A percentile compares a stretch with the other conserved stretches of the same genome.
These are phyloP conservation scores for Russula virescens DNA, from an alignment of 768 basidiomycete species.

Conservation along the genomic window DNA sequence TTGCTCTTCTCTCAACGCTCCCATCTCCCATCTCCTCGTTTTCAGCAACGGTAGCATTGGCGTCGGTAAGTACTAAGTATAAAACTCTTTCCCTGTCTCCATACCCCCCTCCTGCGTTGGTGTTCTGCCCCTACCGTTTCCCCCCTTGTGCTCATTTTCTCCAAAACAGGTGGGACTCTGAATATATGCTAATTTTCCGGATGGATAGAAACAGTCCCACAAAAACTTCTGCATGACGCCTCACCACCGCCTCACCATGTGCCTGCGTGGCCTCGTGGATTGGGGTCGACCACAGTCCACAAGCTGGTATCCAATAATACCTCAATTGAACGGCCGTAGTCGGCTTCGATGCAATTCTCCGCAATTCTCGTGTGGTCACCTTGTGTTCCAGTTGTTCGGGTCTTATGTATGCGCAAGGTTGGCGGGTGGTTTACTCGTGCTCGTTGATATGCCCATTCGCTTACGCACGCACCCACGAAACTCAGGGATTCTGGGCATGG, in stretches of 20 bases:
- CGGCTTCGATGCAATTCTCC: background rate
- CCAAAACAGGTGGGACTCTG: background rate
- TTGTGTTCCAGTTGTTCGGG: background rate
- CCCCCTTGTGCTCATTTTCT: background rate
- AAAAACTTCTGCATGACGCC: background rate
- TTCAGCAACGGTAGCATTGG: background rate
- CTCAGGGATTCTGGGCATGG: background rate
- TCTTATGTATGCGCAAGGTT: background rate
- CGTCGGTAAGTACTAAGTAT: background rate
- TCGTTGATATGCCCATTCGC: background rate
- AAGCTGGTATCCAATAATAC: background rate
- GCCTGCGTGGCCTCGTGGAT: constrained; percentile 13
- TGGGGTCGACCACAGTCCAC: background rate
- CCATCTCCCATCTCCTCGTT: background rate
- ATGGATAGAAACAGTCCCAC: background rate
- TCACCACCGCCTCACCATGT: constrained; percentile 4
- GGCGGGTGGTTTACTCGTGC: background rate
- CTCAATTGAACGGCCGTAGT: background rate
- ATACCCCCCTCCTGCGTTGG: background rate
- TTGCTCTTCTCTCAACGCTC: background rate
- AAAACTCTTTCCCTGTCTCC: background rate
- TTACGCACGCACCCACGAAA: background rate
- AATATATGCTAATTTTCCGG: background rate
- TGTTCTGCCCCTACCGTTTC: background rate
- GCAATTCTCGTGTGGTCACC: background rate